These are phyloP conservation scores for Fomitopsis pulvina DNA, from an alignment of 768 basidiomycete species.

Conservation along the genomic window DNA sequence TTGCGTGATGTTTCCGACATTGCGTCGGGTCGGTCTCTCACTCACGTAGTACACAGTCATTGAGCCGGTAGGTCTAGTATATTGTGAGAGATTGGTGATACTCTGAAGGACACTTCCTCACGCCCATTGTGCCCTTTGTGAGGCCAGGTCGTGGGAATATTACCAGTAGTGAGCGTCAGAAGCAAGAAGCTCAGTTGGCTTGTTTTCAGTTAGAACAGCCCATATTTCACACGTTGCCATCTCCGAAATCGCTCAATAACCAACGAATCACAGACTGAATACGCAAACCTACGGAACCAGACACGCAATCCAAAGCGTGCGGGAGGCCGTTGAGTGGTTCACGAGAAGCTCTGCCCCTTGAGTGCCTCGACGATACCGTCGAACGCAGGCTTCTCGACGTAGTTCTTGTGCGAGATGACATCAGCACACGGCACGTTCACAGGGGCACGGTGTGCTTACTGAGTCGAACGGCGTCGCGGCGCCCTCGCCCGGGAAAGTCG, in stretches of 20 bases:
- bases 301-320: neutral
- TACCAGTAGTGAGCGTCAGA: neutral
- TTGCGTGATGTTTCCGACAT: neutral
- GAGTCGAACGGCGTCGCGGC: slow-evolving; percentile 25
- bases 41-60: neutral
- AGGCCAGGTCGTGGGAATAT: slow-evolving; percentile 2
- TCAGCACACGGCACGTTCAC: neutral
- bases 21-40: neutral
- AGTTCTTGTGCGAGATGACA: slow-evolving; percentile 5
- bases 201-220: no score
- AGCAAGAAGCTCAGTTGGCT: no score
- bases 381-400: slow-evolving; percentile 22
- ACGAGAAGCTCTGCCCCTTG: neutral
- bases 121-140: neutral
- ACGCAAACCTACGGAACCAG: neutral
- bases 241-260: no score
- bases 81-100: neutral
- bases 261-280: neutral
- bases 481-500: slow-evolving; percentile 28
- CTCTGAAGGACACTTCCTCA: neutral
- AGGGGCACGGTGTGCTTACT: slow-evolving; percentile 9
- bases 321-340: neutral
- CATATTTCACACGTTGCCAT: no score
- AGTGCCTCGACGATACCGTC: slow-evolving; percentile 20
- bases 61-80: neutral